Evolutionary conservation across 768 basidiomycete species (phyloP).

Genomic region (Xerocomellus intermedius): DNA sequence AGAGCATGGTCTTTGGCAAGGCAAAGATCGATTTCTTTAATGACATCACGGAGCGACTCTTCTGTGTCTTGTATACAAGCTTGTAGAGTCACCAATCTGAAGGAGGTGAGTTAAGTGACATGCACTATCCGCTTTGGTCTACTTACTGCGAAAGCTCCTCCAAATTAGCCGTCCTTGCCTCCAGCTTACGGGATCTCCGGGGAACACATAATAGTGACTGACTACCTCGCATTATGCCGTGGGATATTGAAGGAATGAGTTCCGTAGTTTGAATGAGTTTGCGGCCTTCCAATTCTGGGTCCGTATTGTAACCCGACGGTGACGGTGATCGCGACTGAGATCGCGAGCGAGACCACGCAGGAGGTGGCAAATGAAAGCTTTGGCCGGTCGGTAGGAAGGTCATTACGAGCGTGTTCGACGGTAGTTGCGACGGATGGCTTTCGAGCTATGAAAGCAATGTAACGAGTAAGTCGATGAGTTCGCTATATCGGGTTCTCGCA

Average conservation of each 20-base stretch:
- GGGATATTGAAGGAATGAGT: constrained; percentile 15
- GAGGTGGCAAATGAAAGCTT: constrained; percentile 55
- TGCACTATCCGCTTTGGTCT: neutral
- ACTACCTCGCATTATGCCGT: constrained; percentile 18
- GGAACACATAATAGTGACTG: constrained; percentile 12
- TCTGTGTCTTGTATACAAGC: constrained; percentile 51
- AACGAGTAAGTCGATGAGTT: constrained; percentile 11
- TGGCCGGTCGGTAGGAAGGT: constrained; percentile 60
- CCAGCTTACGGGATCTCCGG: constrained; percentile 27
- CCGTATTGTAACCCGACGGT: constrained; percentile 70
- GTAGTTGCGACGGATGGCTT: constrained; percentile 45
- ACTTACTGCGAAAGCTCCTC: constrained; percentile 73
- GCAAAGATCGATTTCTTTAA: constrained; percentile 46
- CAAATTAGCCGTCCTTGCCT: constrained; percentile 52
- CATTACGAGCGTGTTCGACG: constrained; percentile 73
- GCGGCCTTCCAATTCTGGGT: constrained; percentile 59
- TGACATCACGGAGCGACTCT: constrained; percentile 46
- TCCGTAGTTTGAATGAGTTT: constrained; percentile 37
- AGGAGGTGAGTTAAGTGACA: constrained; percentile 1
- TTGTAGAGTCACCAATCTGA: constrained; percentile 54
- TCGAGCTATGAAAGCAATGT: constrained; percentile 27
- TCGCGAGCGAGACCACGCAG: constrained; percentile 27
- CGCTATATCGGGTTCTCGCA: constrained; percentile 9
- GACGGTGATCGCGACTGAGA: constrained; percentile 45
- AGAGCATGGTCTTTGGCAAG: constrained; percentile 41